Conservation (phyloP, 1,139 yeast species). For the Pichia sp. region DNA sequence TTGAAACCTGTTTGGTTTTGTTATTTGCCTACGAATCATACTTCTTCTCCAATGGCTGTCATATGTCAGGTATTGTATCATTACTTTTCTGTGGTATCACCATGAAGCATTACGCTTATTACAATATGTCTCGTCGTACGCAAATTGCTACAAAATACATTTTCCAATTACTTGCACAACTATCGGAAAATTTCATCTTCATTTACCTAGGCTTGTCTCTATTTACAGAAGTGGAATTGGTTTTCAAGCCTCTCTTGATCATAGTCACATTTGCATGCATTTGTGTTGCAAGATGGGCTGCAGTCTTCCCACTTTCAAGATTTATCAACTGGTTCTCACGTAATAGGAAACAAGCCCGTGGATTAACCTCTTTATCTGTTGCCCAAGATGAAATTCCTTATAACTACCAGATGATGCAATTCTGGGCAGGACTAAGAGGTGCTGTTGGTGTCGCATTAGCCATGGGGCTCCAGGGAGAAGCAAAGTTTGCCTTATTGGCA, state of each 20-base stretch:
- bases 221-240: constrained; percentile 92
- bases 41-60: constrained; percentile 97
- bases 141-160: constrained; percentile 95
- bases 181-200: constrained; percentile 94
- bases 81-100: constrained; percentile 94
- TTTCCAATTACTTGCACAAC: constrained; percentile 88
- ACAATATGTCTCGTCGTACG: constrained; percentile 94
- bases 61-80: constrained; percentile 98
- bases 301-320: constrained; percentile 90
- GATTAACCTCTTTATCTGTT: constrained; percentile 37
- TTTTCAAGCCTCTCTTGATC: constrained; percentile 87
- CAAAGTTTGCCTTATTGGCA: constrained; percentile 82
- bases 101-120: constrained; percentile 92
- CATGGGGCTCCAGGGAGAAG: constrained; percentile 94
- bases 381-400: constrained; percentile 90
- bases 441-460: constrained; percentile 99
- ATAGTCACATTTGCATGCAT: constrained; percentile 86
- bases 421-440: constrained; percentile 99
- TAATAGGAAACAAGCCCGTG: constrained; percentile 43
- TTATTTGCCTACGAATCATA: constrained; percentile 93
- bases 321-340: constrained; percentile 76
- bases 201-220: constrained; percentile 90
- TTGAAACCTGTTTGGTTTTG: constrained; percentile 89
- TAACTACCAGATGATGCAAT: constrained; percentile 96
- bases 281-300: constrained; percentile 95